Conservation (phyloP, 2,329 filamentous ascomycete species). For the Arthrobotrys iridis region DNA sequence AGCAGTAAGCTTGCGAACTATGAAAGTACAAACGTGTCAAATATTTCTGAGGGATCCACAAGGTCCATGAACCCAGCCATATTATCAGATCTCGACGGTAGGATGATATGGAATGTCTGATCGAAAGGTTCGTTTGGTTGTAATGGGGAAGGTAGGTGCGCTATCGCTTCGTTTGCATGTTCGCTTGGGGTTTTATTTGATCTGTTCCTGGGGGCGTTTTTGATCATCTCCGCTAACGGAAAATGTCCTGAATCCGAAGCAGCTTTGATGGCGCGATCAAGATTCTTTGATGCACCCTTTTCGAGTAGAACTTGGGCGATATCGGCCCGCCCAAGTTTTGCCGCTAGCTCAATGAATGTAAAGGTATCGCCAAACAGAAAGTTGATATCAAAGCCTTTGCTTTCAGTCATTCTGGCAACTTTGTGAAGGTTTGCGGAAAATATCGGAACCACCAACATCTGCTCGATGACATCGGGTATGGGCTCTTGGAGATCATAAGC, state of each 20-base stretch:
- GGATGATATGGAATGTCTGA: not conserved
- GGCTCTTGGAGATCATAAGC: not conserved
- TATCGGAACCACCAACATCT: not conserved
- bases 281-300: not conserved
- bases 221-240: not conserved
- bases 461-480: not conserved
- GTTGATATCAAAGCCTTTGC: not conserved
- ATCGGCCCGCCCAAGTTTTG: not conserved
- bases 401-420: not conserved
- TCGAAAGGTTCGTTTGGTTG: not conserved
- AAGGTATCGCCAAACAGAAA: not conserved
- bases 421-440: not conserved
- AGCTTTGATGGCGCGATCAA: not conserved
- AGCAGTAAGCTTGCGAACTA: too few relatives aligned
- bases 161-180: not conserved
- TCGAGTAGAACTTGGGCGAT: slow-evolving; percentile 5
- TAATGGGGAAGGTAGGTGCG: not conserved
- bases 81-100: not conserved
- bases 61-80: too few relatives aligned
- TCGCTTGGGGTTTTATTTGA: not conserved
- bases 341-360: slow-evolving; percentile 9
- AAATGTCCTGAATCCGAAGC: not conserved
- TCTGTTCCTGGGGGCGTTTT: not conserved
- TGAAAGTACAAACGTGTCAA: not conserved
- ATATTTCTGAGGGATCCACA: not conserved